phyloP scores from a whole-genome alignment of 2,329 filamentous ascomycete genomes.

The Chaetomiaceae sp. region DNA sequence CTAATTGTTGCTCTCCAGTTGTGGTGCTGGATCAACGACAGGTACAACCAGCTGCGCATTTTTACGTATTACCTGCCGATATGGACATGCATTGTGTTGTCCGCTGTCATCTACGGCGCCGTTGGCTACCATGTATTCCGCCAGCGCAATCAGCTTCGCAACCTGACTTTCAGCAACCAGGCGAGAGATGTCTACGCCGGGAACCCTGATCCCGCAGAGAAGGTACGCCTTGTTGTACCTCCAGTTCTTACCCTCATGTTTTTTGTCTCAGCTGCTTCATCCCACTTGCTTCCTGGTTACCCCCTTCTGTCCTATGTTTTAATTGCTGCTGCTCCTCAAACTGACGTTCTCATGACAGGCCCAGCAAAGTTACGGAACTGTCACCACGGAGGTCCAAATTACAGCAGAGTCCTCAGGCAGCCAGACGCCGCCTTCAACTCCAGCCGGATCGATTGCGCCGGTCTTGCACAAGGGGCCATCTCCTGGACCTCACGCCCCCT shows the following conservation, averaged over 20 bases:
- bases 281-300: background rate
- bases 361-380: conserved; percentile 44
- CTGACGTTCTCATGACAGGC: conserved; percentile 1
- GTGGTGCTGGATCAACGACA: conserved; percentile 57
- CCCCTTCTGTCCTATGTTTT: too few relatives aligned
- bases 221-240: conserved; percentile 27
- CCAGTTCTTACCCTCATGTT: too few relatives aligned
- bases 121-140: conserved; percentile 59
- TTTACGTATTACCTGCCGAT: conserved; percentile 60
- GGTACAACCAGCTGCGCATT: conserved; percentile 54
- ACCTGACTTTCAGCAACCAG: conserved; percentile 47
- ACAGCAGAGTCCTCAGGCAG: conserved; percentile 29
- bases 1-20: conserved; percentile 38
- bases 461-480: conserved; percentile 17
- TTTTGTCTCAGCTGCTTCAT: too few relatives aligned
- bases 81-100: conserved; percentile 55
- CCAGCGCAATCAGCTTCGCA: conserved; percentile 51
- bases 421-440: conserved; percentile 21
- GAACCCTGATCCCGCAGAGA: conserved; percentile 32
- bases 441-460: conserved; percentile 21
- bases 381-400: conserved; percentile 52
- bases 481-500: background rate
- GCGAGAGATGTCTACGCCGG: conserved; percentile 31
- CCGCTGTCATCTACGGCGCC: conserved; percentile 50
- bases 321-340: background rate